A percentile compares a stretch with the other conserved stretches of the same genome.
These are phyloP conservation scores for Ascochyta lentis DNA, from an alignment of 2,329 filamentous ascomycete species.

Conservation along the genomic window DNA sequence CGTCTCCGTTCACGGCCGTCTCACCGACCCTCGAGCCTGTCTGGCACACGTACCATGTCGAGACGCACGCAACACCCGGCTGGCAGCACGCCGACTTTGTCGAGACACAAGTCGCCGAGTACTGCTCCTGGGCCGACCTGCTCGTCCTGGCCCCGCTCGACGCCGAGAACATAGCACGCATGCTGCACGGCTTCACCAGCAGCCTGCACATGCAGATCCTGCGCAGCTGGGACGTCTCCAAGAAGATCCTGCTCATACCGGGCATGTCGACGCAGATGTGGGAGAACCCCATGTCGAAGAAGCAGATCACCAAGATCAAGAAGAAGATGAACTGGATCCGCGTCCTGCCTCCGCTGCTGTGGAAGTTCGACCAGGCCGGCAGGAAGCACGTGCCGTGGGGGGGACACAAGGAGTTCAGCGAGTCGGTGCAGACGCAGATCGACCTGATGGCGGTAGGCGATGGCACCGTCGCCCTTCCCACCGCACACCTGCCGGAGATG, in stretches of 20 bases:
- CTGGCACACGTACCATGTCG: conserved; percentile 40
- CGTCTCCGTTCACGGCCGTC: conserved; percentile 28
- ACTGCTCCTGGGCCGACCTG: conserved; percentile 88
- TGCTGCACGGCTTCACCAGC: conserved; percentile 84
- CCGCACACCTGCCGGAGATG: conserved; percentile 43
- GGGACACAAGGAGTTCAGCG: conserved; percentile 72
- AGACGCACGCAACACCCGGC: conserved; percentile 25
- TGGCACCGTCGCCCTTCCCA: conserved; percentile 59
- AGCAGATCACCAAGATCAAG: conserved; percentile 82
- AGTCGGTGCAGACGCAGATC: conserved; percentile 77
- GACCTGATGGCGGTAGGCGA: conserved; percentile 77
- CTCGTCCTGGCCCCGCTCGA: conserved; percentile 85
- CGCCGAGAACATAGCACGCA: conserved; percentile 82
- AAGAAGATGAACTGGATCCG: conserved; percentile 88
- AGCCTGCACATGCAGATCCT: conserved; percentile 81
- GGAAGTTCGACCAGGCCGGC: conserved; percentile 70
- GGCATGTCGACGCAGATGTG: conserved; percentile 90
- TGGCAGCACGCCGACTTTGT: conserved; percentile 36
- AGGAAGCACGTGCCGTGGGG: conserved; percentile 61
- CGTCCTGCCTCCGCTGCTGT: conserved; percentile 80
- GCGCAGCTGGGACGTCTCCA: conserved; percentile 84
- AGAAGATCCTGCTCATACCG: conserved; percentile 83
- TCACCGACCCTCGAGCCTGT: conserved; percentile 37
- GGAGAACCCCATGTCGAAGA: conserved; percentile 87
- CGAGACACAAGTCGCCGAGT: conserved; percentile 66